Base-by-base conservation (phyloP, 2,329 filamentous ascomycete species). In the Kalmusia sp. region DNA sequence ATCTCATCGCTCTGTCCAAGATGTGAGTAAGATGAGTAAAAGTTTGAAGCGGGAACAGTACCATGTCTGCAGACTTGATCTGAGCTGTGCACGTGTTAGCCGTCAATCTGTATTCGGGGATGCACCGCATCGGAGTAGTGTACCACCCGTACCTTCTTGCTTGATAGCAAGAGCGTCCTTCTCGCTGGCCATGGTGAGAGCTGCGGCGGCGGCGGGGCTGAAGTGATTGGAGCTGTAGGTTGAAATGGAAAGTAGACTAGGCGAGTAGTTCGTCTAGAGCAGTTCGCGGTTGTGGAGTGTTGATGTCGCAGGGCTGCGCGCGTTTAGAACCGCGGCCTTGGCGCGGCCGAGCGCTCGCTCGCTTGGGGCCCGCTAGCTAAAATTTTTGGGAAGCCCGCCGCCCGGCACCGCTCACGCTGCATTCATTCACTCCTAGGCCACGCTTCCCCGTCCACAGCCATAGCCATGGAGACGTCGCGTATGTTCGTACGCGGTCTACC, bases 41-140 rank as follows among this genome's bases (percentile, higher is more conserved):
- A 11, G 35, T 7, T 9, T 38, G 24, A 28, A 7, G 40, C 1
- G 9, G 45, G 40, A 49, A n/a, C 37, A 81, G 77, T 84, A 98
- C 95, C 95, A 99, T 99, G 75, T 99, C 95, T 54, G 92, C 93
- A 66, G 93, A 96, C 83, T 99, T 99, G 78, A 99, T 88, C 80
- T 96, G 92, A 59, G 92, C 95, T 99, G 71, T 62, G 68, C 41
- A 56, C 46, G 30, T 54, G 58, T 75, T 59, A 74, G 68, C 61
- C 58, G 37, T 54, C 53, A 47, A 41, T 51, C n/a, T 51, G 28
- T 17, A 31, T 31, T 19, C 15, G 6, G n/a, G 22, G 33, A 38
- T 30, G 33, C 33, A 43, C 33, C 31, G 34, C 43, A 44, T 54
- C 51, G 53, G 34, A 38, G 37, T 47, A 35, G 48, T 33, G 44